These are phyloP conservation scores for Brasenia schreberi DNA, from an alignment of 164 flowering plant genomes.

Conservation along the genomic window DNA sequence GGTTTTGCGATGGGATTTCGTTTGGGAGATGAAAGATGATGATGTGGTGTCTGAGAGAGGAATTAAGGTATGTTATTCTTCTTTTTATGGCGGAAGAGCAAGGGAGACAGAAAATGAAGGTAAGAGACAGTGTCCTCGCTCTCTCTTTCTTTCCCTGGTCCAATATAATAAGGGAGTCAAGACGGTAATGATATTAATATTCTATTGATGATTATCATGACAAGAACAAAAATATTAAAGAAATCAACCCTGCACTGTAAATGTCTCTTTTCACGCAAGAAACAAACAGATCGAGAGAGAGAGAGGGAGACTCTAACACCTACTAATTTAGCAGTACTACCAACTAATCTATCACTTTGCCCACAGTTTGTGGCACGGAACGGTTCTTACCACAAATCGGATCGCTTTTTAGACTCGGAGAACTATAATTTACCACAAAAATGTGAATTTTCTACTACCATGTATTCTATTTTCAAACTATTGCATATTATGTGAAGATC, in stretches of 20 bases:
- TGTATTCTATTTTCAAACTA: no score
- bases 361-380: not conserved
- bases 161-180: not conserved
- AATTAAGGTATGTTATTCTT: not conserved
- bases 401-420: not conserved
- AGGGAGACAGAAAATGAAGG: not conserved
- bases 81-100: not conserved
- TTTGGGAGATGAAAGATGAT: not conserved
- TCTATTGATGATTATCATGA: not conserved
- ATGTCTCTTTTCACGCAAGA: not conserved
- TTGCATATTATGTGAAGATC: no score
- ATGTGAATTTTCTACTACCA: no score
- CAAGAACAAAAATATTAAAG: not conserved
- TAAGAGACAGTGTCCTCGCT: not conserved
- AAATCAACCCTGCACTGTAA: not conserved
- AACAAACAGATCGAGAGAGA: not conserved
- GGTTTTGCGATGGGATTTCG: not conserved
- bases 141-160: not conserved
- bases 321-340: not conserved
- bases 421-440: no score
- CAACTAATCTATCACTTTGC: not conserved
- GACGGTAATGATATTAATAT: not conserved
- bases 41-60: not conserved
- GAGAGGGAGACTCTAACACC: not conserved
- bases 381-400: not conserved